phyloP scores from a whole-genome alignment of 2,329 filamentous ascomycete genomes.

The Orbilia javanica region DNA sequence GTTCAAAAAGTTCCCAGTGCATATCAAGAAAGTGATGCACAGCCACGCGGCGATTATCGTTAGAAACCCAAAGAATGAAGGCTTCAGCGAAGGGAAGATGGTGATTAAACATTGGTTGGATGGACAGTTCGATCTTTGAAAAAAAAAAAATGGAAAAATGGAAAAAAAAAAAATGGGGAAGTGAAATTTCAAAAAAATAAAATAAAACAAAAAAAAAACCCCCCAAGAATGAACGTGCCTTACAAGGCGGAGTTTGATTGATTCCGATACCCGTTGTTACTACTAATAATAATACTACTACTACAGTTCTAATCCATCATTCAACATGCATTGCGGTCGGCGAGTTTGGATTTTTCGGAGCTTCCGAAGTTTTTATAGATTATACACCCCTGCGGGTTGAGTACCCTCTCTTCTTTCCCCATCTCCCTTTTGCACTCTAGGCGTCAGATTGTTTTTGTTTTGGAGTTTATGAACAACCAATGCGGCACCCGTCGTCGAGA shows the following conservation, averaged over 20 bases:
- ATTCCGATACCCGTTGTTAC: conserved; percentile 19
- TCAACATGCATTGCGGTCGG: conserved; percentile 13
- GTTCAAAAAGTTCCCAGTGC: conserved; percentile 76
- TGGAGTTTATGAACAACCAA: not conserved
- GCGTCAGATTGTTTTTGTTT: conserved; percentile 24
- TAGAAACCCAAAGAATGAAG: conserved; percentile 73
- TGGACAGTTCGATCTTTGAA: conserved; percentile 73
- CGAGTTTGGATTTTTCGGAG: conserved; percentile 9
- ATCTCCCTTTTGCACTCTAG: not conserved
- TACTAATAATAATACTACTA: conserved; percentile 5
- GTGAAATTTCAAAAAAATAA: not conserved
- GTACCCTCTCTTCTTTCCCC: too few relatives aligned
- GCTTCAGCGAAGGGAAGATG: conserved; percentile 80
- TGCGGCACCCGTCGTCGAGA: not conserved
- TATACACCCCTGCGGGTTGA: too few relatives aligned
- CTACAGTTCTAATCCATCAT: conserved; percentile 1
- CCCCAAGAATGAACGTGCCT: not conserved
- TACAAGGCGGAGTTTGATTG: conserved; percentile 13
- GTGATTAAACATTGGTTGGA: conserved; percentile 86
- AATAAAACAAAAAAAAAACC: not conserved
- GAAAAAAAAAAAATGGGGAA: not conserved
- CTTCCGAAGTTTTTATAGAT: not conserved
- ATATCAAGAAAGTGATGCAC: conserved; percentile 82
- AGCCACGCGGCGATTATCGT: conserved; percentile 93
- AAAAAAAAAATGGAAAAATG: not conserved